phyloP scores from a whole-genome alignment of 352 stramenopile genomes.

The Aphanomyces astaci region DNA sequence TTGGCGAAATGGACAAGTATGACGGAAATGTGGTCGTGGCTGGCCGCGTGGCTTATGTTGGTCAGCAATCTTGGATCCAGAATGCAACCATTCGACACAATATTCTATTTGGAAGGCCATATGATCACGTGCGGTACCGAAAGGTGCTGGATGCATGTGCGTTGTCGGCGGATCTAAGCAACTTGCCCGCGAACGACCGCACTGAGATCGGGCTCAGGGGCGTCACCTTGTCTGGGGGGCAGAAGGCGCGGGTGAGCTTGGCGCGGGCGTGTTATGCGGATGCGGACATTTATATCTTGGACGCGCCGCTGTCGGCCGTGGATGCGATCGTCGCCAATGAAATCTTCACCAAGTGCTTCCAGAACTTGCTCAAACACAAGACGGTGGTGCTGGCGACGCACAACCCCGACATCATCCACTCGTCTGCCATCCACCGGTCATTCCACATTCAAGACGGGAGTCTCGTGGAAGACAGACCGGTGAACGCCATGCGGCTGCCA shows the following conservation, averaged over 20 bases:
- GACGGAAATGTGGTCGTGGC: slow-evolving; percentile 33
- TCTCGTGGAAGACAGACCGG: not conserved
- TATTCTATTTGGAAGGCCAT: slow-evolving; percentile 71
- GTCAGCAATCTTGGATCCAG: slow-evolving; percentile 25
- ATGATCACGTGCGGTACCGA: slow-evolving; percentile 45
- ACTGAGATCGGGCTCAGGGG: slow-evolving; percentile 41
- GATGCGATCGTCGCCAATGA: slow-evolving; percentile 85
- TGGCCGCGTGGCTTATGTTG: slow-evolving; percentile 32
- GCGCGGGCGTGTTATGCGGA: slow-evolving; percentile 19
- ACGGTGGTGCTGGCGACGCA: slow-evolving; percentile 84
- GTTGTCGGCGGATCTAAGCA: slow-evolving; percentile 19
- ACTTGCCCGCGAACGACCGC: slow-evolving; percentile 51
- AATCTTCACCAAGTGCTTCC: slow-evolving; percentile 82
- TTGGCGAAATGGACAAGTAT: slow-evolving; percentile 80
- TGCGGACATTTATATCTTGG: slow-evolving; percentile 22
- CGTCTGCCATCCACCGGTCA: not conserved
- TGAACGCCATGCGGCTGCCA: too few relatives aligned
- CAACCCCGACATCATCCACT: slow-evolving; percentile 12
- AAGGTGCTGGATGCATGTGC: slow-evolving; percentile 26
- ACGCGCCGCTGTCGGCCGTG: slow-evolving; percentile 43
- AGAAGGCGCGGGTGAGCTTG: slow-evolving; percentile 31
- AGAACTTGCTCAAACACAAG: slow-evolving; percentile 34
- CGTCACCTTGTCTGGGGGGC: slow-evolving; percentile 35
- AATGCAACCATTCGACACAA: slow-evolving; percentile 66
- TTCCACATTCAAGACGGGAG: not conserved